Conservation (phyloP, 2,329 filamentous ascomycete genomes). For the Pseudogymnoascus sp. region DNA sequence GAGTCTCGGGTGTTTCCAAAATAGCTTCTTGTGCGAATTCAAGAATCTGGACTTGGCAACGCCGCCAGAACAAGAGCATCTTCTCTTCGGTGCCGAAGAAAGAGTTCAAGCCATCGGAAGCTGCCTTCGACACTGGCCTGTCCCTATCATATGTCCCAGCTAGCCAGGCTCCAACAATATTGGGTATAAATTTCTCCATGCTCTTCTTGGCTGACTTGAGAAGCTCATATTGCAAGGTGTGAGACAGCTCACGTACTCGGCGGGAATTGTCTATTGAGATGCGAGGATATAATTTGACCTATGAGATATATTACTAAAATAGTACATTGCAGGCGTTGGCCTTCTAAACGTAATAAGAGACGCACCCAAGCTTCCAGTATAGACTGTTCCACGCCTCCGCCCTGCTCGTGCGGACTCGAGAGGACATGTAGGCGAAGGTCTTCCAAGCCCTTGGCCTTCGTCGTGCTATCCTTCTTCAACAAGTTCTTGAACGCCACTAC, state of each 20-base stretch:
- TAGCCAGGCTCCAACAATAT: slow-evolving; percentile 82
- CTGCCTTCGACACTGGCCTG: slow-evolving; percentile 66
- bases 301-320: slow-evolving; percentile 35
- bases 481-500: slow-evolving; percentile 91
- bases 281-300: slow-evolving; percentile 83
- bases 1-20: slow-evolving; percentile 69
- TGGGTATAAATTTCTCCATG: slow-evolving; percentile 72
- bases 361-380: slow-evolving; percentile 85
- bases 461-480: slow-evolving; percentile 86
- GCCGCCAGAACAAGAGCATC: slow-evolving; percentile 66
- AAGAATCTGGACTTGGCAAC: slow-evolving; percentile 74
- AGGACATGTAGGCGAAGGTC: slow-evolving; percentile 66
- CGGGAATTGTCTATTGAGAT: slow-evolving; percentile 85
- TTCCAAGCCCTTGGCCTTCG: slow-evolving; percentile 84
- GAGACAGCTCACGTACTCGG: slow-evolving; percentile 80
- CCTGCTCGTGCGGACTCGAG: slow-evolving; percentile 45
- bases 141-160: slow-evolving; percentile 85
- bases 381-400: slow-evolving; percentile 66
- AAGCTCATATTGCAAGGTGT: slow-evolving; percentile 62
- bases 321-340: slow-evolving; percentile 24
- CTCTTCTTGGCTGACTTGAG: slow-evolving; percentile 66
- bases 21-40: slow-evolving; percentile 76
- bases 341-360: slow-evolving; percentile 24
- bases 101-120: slow-evolving; percentile 65
- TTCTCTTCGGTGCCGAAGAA: slow-evolving; percentile 81